Evolutionary conservation across 495 filamentous ascomycete genomes (phyloP).

Genomic region (Podospora pseudoanserina): DNA sequence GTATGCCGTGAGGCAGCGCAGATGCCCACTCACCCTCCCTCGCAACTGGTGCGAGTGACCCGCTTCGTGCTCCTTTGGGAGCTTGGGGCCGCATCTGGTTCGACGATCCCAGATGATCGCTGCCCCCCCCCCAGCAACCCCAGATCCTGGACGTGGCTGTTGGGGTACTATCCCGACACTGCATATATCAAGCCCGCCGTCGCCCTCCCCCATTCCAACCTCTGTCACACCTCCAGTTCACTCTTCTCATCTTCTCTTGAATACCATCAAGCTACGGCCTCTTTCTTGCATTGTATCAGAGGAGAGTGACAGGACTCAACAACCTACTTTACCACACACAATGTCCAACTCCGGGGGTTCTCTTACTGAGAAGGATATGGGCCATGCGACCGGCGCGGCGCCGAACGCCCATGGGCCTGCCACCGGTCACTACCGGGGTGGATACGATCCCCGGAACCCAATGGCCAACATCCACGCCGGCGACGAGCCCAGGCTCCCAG

Average conservation of each 20-base stretch:
- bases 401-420: conserved; percentile 28
- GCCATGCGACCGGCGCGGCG: conserved; percentile 25
- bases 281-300: not conserved
- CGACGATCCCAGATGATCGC: conserved; percentile 7
- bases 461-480: conserved; percentile 65
- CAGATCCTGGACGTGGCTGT: conserved; percentile 8
- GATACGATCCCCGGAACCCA: conserved; percentile 62
- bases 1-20: not conserved
- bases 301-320: not conserved
- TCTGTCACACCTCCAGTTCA: not conserved
- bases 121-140: not conserved
- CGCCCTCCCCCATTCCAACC: conserved; percentile 1
- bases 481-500: conserved; percentile 59
- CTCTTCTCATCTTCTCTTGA: not conserved
- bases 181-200: conserved; percentile 18
- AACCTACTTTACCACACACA: not conserved
- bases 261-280: not conserved
- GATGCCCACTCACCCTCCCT: not conserved
- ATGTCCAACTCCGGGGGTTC: not conserved
- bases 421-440: conserved; percentile 25
- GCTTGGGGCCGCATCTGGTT: not conserved
- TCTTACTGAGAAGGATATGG: conserved; percentile 33
- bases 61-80: conserved; percentile 5
- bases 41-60: not conserved
- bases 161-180: not conserved